A percentile compares a stretch with the other conserved stretches of the same genome.
Conservation (phyloP, 2,329 filamentous ascomycete genomes). For the Neonectria punicea region DNA sequence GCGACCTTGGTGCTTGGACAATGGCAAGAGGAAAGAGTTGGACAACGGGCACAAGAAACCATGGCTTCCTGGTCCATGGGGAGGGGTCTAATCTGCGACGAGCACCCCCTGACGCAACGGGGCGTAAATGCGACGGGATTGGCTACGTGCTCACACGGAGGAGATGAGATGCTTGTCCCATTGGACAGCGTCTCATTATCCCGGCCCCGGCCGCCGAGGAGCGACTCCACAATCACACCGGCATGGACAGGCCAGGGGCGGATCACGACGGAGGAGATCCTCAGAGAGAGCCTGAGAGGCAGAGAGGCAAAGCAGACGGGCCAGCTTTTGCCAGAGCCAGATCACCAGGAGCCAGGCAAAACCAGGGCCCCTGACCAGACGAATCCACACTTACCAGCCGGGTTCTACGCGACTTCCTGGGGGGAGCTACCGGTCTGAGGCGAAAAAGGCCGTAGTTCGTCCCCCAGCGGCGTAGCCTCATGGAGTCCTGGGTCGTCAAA, state of each 20-base stretch:
- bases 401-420: not conserved
- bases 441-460: not conserved
- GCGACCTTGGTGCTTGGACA: not conserved
- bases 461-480: slow-evolving; percentile 29
- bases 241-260: slow-evolving; percentile 17
- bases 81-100: slow-evolving; percentile 37
- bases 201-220: slow-evolving; percentile 27
- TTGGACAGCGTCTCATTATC: slow-evolving; percentile 43
- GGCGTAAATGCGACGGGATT: slow-evolving; percentile 35
- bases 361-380: slow-evolving; percentile 27
- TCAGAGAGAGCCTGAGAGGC: not conserved
- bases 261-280: slow-evolving; percentile 28
- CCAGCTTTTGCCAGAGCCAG: slow-evolving; percentile 19
- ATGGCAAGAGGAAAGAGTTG: no score
- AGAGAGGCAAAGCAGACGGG: slow-evolving; percentile 15
- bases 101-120: slow-evolving; percentile 31
- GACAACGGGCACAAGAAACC: slow-evolving; percentile 8
- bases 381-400: slow-evolving; percentile 21
- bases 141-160: slow-evolving; percentile 34
- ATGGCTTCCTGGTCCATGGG: slow-evolving; percentile 21
- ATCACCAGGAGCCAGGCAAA: not conserved
- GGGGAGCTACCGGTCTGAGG: not conserved
- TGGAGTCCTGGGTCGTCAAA: slow-evolving; percentile 23
- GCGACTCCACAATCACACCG: slow-evolving; percentile 30
- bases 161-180: slow-evolving; percentile 37